phyloP scores from a whole-genome alignment of 2,329 filamentous ascomycete species.

The Sporothrix luriei region DNA sequence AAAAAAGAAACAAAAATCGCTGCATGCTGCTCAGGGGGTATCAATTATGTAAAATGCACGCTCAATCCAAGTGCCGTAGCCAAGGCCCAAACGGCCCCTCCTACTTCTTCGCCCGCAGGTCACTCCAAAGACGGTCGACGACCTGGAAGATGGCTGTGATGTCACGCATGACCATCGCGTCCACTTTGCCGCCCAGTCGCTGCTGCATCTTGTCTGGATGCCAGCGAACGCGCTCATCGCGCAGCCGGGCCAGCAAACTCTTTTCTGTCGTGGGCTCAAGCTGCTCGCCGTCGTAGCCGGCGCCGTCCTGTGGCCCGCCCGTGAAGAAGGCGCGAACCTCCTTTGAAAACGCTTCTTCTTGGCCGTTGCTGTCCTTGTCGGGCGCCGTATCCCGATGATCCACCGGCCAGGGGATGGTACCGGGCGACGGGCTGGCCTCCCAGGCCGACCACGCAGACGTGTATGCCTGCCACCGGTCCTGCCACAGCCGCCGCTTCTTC shows the following conservation, averaged over 20 bases:
- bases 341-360: conserved; percentile 45
- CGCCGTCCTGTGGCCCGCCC: conserved; percentile 44
- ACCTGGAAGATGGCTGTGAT: conserved; percentile 93
- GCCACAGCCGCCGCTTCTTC: conserved; percentile 55
- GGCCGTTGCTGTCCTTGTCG: not conserved
- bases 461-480: conserved; percentile 67
- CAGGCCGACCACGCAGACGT: conserved; percentile 61
- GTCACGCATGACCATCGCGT: conserved; percentile 70
- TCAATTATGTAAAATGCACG: conserved; percentile 10
- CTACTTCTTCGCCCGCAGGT: conserved; percentile 49
- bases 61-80: not conserved
- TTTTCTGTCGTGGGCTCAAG: conserved; percentile 46
- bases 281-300: not conserved
- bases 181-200: conserved; percentile 70
- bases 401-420: conserved; percentile 70
- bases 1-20: not conserved
- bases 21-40: conserved; percentile 4
- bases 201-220: conserved; percentile 98
- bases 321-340: conserved; percentile 71
- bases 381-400: conserved; percentile 42
- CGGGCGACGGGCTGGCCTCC: conserved; percentile 45
- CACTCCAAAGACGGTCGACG: conserved; percentile 78
- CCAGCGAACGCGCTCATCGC: conserved; percentile 87
- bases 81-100: not conserved
- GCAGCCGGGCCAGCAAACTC: conserved; percentile 60